These are phyloP conservation scores for Inga leiocalycina DNA, from an alignment of 306 rosid genomes.

Conservation along the genomic window DNA sequence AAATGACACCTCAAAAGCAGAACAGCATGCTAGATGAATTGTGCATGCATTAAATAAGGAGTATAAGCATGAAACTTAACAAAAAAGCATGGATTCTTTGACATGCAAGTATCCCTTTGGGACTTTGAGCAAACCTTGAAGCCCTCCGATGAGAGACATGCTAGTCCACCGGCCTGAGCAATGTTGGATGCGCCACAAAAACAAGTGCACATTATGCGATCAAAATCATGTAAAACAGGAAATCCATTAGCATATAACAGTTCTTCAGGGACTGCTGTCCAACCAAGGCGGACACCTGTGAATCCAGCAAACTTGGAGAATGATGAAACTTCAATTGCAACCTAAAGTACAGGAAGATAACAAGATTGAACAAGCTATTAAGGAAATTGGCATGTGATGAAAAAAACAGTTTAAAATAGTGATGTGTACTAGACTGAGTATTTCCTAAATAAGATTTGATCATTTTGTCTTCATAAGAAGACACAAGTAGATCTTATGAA, in stretches of 20 bases:
- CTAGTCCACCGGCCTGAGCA: constrained; percentile 85
- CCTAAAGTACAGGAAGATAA: constrained; percentile 46
- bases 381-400: constrained; percentile 5
- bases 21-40: not conserved
- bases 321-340: constrained; percentile 84
- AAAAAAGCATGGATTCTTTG: not conserved
- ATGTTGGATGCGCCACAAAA: constrained; percentile 89
- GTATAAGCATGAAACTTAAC: not conserved
- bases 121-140: constrained; percentile 46
- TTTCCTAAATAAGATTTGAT: not conserved
- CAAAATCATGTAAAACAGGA: constrained; percentile 72
- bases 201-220: constrained; percentile 83
- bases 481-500: not conserved
- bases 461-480: constrained; percentile 2
- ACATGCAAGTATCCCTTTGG: constrained; percentile 3
- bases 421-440: not conserved
- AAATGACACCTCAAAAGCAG: not conserved
- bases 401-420: constrained; percentile 7
- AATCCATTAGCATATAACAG: constrained; percentile 67
- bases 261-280: constrained; percentile 89
- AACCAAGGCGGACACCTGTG: constrained; percentile 91
- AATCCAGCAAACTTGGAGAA: constrained; percentile 94
- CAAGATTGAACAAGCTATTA: not conserved
- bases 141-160: constrained; percentile 78
- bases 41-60: constrained; percentile 1